A percentile compares a stretch with the other conserved stretches of the same genome.
phyloP scores from a whole-genome alignment of 2,329 filamentous ascomycete species.

The Colletotrichum godetiae region DNA sequence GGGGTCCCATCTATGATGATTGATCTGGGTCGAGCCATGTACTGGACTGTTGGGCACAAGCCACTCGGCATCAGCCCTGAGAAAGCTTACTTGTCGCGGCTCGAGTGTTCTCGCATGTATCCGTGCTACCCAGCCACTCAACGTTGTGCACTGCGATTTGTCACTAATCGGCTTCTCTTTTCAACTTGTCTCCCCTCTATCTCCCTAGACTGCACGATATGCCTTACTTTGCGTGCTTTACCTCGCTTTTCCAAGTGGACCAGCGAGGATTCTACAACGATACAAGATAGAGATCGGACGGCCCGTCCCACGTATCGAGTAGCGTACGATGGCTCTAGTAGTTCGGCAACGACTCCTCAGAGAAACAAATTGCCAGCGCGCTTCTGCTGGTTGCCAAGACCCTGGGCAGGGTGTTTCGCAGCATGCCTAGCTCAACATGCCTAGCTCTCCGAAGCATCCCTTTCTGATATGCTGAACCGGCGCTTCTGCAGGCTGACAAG shows the following conservation, averaged over 20 bases:
- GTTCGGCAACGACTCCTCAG: background rate
- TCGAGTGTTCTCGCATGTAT: background rate
- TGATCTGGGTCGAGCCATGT: background rate
- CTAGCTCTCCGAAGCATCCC: no score
- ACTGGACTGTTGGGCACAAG: background rate
- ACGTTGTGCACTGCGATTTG: background rate
- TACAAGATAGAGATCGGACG: background rate
- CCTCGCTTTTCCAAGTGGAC: background rate
- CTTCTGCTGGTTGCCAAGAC: background rate
- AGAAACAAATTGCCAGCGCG: background rate
- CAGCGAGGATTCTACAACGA: background rate
- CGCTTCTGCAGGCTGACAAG: slow-evolving; percentile 17
- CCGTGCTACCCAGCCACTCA: background rate
- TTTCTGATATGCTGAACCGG: background rate
- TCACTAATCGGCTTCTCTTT: background rate
- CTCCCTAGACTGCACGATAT: background rate
- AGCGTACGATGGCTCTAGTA: background rate
- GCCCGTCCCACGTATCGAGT: slow-evolving; percentile 3
- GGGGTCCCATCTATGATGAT: background rate
- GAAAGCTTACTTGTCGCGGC: background rate
- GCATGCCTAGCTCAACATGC: background rate
- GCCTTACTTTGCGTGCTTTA: background rate
- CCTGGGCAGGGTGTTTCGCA: background rate
- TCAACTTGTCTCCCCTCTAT: background rate
- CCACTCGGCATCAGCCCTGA: background rate